Conservation (phyloP, 2,329 filamentous ascomycete species). For the Fusarium circinatum region DNA sequence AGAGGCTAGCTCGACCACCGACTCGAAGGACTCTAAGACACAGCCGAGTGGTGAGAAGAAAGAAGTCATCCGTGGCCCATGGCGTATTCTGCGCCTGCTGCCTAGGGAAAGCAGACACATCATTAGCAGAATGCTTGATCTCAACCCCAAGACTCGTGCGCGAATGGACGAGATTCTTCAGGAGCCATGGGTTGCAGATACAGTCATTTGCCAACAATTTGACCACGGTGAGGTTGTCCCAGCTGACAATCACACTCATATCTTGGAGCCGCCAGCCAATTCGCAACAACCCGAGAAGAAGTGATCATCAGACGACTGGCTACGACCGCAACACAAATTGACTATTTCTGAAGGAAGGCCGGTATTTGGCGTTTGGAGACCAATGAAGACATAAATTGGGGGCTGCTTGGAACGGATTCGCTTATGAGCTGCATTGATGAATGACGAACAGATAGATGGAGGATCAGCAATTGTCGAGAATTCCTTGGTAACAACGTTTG, state of each 20-base stretch:
- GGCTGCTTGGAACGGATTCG: slow-evolving; percentile 29
- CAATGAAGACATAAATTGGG: slow-evolving; percentile 26
- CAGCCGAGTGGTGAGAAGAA: slow-evolving; percentile 62
- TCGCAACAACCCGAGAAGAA: slow-evolving; percentile 46
- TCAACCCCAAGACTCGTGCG: slow-evolving; percentile 84
- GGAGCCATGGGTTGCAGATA: slow-evolving; percentile 90
- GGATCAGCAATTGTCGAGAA: slow-evolving; percentile 35
- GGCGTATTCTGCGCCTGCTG: slow-evolving; percentile 86
- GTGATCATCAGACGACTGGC: slow-evolving; percentile 17
- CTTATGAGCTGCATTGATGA: slow-evolving; percentile 34
- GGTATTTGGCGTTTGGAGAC: slow-evolving; percentile 41
- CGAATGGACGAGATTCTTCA: slow-evolving; percentile 86
- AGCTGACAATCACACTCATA: slow-evolving; percentile 83
- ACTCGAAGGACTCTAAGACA: slow-evolving; percentile 36
- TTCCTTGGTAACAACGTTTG: slow-evolving; percentile 14
- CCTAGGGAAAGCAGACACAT: slow-evolving; percentile 91
- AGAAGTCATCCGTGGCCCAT: slow-evolving; percentile 90
- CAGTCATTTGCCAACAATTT: slow-evolving; percentile 84
- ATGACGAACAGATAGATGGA: slow-evolving; percentile 41
- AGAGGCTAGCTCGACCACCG: slow-evolving; percentile 1
- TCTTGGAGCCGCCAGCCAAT: slow-evolving; percentile 77
- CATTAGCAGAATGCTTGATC: slow-evolving; percentile 90
- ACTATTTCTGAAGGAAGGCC: slow-evolving; percentile 1
- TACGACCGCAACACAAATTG: slow-evolving; percentile 4
- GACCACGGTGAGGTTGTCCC: slow-evolving; percentile 75